Base-by-base conservation (phyloP, 441 rosid genomes). In the Adansonia grandidieri region DNA sequence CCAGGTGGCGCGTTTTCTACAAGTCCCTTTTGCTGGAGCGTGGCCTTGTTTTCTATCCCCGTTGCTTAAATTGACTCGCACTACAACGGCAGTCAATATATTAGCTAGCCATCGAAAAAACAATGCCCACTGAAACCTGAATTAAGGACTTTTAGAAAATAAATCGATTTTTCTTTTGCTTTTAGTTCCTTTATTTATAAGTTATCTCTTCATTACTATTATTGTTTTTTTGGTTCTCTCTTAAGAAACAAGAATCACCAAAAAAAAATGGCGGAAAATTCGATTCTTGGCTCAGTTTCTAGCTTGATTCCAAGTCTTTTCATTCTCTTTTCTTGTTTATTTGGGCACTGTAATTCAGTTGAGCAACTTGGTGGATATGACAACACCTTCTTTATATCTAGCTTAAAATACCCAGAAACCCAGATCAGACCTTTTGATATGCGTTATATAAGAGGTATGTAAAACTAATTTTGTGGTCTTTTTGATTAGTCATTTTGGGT, bases 361-460 rank as follows among this genome's bases (percentile, higher is more conserved):
- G 80, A 80, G 50, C 87, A 85, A 54, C 69, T 80, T 80, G 81
- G 37, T 72, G 75, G 24, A 45, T 85, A 63, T 64, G 28, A 24
- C 28, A 83, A 80, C 74, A 82, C 92, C 40, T 90, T 88, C 86
- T 82, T 92, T 1, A 79, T 92, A 4, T 92, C 97, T 4, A 92
- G 92, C 89, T 88, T 92, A 80, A 85, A 92, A 78, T 95, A 92
- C 79, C 98, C 98, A 7, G 82, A 86, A 82, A 87, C 92, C 22
- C 73, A 72, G 81, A 91, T 92, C 85, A 78, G 87, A 42, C 93
- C 97, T 4, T 92, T 86, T 80, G 92, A 88, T 80, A 86, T 91
- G 75, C 94, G 95, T 62, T 93, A 93, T 82, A 88, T 93, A 58
- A 89, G 99, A 90, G 98, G 99, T 93, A 57, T 42, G 82, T 78